Evolutionary conservation across 805 yeast species (phyloP), one percentile per base, ranked within the genome.

Genomic region (Candida glaebosa): DNA sequence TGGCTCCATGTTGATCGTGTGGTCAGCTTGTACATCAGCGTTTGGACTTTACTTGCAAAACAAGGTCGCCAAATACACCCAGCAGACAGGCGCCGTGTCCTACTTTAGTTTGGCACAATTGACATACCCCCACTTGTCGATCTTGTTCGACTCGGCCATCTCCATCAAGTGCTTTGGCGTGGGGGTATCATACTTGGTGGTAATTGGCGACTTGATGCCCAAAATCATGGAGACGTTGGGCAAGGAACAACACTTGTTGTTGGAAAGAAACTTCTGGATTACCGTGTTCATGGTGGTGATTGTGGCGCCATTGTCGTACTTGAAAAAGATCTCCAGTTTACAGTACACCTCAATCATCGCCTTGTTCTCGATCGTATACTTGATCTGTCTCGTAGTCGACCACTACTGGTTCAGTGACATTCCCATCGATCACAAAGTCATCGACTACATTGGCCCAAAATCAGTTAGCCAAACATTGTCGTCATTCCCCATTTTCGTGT

Each of bases 141-240:
- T 84, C 4, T 53, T 84, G n/a, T 86, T 85, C 54, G 93, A 86
- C 61, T 60, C 81, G 18, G 84, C 88, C 26, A 84, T 86, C 57
- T 78, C 83, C 25, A 68, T 84, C 36, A 89, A 86, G 61, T 84
- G 91, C 57, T 86, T 82, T 61, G 95, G 95, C 18, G 89, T 82
- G 14, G 82, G 83, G 2, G 67, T 86, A 10, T 75, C 82, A 36
- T 86, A 86, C 53, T 57, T 86, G 44, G 86, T 86, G 14, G 73
- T 86, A 39, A 78, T 85, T 39, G 93, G 93, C 9, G 93, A 85
- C 54, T 65, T 86, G 41, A 77, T 85, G 71, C 91, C 91, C 4
- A 68, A 77, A 15, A 70, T 78, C 26, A 59, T 74, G 57, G 69
- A 69, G 40, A 56, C 64, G 41, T 43, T 65, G 22, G 60, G 62